Conservation (phyloP, 2,329 filamentous ascomycete species). For the Ascochyta koolunga region DNA sequence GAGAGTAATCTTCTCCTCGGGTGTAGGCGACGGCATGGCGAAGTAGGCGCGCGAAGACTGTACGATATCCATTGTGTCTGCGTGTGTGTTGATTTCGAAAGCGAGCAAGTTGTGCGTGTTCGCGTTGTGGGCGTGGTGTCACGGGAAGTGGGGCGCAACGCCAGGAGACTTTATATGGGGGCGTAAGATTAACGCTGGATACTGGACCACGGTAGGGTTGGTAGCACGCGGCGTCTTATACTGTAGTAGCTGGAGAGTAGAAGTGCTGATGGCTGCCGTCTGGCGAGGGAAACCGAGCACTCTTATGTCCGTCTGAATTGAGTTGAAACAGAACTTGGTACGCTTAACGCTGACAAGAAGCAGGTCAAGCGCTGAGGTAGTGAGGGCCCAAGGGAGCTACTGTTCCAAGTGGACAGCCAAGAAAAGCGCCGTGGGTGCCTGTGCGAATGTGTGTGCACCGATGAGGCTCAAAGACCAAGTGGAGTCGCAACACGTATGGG, state of each 20-base stretch:
- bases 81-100: constrained; percentile 16
- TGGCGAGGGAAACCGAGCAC: constrained; percentile 14
- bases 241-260: constrained; percentile 4
- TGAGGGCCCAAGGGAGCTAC: constrained; percentile 5
- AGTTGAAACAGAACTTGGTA: constrained; percentile 18
- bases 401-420: constrained; percentile 25
- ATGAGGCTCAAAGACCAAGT: constrained; percentile 25
- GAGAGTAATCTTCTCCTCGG: constrained; percentile 42
- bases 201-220: constrained; percentile 2
- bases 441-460: constrained; percentile 12
- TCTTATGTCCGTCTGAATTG: constrained; percentile 15
- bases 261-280: constrained; percentile 16
- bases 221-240: constrained; percentile 11
- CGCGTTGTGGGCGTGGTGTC: constrained; percentile 14
- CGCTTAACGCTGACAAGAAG: constrained; percentile 17
- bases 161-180: constrained; percentile 16
- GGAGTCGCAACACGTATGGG: constrained; percentile 25
- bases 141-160: constrained; percentile 17
- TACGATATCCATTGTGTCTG: constrained; percentile 38
- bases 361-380: constrained; percentile 15
- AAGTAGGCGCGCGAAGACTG: constrained; percentile 41
- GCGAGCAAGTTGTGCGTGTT: constrained; percentile 14
- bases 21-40: constrained; percentile 40
- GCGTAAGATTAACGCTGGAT: constrained; percentile 16
- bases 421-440: constrained; percentile 10